Evolutionary conservation across 805 yeast genomes (phyloP), one percentile per base, ranked within the genome.

Genomic region (Saccharomyces jurei): DNA sequence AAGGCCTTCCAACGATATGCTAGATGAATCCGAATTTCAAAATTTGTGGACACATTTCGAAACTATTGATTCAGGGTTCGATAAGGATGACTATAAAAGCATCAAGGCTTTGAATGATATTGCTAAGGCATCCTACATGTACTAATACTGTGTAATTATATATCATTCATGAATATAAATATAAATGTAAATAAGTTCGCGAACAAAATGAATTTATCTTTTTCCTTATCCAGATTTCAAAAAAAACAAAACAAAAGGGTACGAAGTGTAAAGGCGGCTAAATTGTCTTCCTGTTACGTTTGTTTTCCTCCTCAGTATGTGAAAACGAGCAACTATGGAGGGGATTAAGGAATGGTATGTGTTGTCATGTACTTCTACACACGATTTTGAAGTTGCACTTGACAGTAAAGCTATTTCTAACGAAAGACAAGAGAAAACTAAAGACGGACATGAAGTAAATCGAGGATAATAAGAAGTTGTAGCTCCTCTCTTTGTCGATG

Each of bases 81-180:
- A 73, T 11, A 74, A 71, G 13, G 77, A 75, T 30, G 87, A 83
- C 58, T 68, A 74, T 52, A 75, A 71, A 49, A 79, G 78, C 30
- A 72, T 85, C 52, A 75, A 72, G 25, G 87, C 83, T 51, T 73
- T 84, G 50, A 81, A 80, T 60, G 73, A 73, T 25, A 76, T 82
- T 27, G 85, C 83, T 0, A 74, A 71, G 30, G 73, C 74, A 32
- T 81, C 86, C 60, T 81, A 80, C 62, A 63, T 61, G 49, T 55
- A 57, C 21, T 48, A 36, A 11, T 36, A 17, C 25, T 11, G 8
- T 36, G 17, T n/a, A 1, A 17, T 36, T 36, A 36, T 17, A 17
- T 36, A 36, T 36, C 21, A 6, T 14, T 6, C 11, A n/a, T n/a
- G 4, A 36, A 36, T 6, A n/a, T 8, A 17, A 2, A 17, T 36